Evolutionary conservation across 345 rosid species (phyloP).

Genomic region (Boechera divaricarpa): DNA sequence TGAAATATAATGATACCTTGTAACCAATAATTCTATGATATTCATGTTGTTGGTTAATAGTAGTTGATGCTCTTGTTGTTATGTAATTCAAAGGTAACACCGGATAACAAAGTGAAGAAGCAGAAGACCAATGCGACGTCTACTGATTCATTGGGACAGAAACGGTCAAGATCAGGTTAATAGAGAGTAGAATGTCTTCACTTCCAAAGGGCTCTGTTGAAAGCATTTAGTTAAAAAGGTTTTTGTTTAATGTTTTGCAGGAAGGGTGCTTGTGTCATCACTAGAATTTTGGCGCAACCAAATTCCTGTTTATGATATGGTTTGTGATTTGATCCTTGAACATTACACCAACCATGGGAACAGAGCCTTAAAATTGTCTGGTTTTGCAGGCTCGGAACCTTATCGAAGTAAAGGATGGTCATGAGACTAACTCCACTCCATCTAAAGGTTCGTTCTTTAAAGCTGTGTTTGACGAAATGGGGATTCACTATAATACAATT

Average conservation of each 20-base stretch:
- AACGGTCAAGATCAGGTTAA: slow-evolving; percentile 49
- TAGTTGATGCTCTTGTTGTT: slow-evolving; percentile 31
- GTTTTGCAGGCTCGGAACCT: slow-evolving; percentile 38
- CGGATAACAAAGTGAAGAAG: slow-evolving; percentile 28
- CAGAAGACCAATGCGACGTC: slow-evolving; percentile 14
- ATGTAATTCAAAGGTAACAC: slow-evolving; percentile 42
- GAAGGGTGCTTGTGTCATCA: slow-evolving; percentile 73
- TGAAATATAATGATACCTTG: slow-evolving; percentile 9
- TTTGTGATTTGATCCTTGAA: slow-evolving; percentile 6
- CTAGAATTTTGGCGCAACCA: slow-evolving; percentile 89
- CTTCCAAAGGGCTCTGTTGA: not conserved
- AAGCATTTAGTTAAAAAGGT: not conserved
- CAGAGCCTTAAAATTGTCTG: not conserved
- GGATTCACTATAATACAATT: not conserved
- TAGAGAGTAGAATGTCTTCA: not conserved
- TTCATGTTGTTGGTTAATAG: slow-evolving; percentile 13
- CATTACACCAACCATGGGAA: slow-evolving; percentile 14
- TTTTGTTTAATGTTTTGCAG: slow-evolving; percentile 50
- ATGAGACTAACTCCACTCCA: not conserved
- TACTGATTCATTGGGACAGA: slow-evolving; percentile 34
- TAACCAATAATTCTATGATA: not conserved
- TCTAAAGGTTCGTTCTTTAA: slow-evolving; percentile 32
- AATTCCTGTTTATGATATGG: slow-evolving; percentile 67
- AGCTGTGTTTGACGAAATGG: not conserved
- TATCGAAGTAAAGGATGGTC: slow-evolving; percentile 23